phyloP scores from a whole-genome alignment of 2,329 filamentous ascomycete species.

The Plenodomus tracheiphilus region DNA sequence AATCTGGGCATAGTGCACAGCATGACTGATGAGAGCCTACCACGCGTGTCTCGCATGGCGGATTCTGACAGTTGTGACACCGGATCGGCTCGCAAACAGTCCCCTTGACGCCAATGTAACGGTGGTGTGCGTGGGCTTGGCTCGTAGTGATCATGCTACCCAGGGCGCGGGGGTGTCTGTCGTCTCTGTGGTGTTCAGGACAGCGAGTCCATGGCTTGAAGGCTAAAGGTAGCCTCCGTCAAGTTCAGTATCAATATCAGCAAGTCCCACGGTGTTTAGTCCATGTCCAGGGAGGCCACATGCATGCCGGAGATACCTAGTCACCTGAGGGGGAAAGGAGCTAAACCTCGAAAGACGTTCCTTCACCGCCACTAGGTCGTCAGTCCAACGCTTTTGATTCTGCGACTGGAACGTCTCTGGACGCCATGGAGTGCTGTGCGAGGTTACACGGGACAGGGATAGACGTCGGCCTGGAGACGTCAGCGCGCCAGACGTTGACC shows the following conservation, averaged over 20 bases:
- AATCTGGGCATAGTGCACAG: slow-evolving; percentile 19
- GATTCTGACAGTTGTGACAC: slow-evolving; percentile 38
- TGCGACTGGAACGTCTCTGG: slow-evolving; percentile 25
- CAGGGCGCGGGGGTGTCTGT: too few species aligned
- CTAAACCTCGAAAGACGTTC: slow-evolving; percentile 19
- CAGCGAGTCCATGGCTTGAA: neutral
- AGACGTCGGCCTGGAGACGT: slow-evolving; percentile 21
- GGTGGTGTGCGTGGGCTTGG: neutral
- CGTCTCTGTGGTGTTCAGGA: too few species aligned
- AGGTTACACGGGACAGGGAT: slow-evolving; percentile 27
- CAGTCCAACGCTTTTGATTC: slow-evolving; percentile 8
- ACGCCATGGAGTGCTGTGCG: slow-evolving; percentile 24
- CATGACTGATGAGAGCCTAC: slow-evolving; percentile 22
- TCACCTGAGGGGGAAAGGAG: slow-evolving; percentile 21
- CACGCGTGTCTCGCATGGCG: slow-evolving; percentile 36
- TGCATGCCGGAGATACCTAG: slow-evolving; percentile 14
- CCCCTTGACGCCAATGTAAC: slow-evolving; percentile 19
- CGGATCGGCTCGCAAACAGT: slow-evolving; percentile 31
- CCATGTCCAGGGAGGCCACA: slow-evolving; percentile 16
- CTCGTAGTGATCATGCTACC: slow-evolving; percentile 2
- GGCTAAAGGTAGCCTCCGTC: too few species aligned
- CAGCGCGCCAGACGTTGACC: slow-evolving; percentile 18
- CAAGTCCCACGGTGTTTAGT: slow-evolving; percentile 4
- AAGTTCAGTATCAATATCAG: too few species aligned
- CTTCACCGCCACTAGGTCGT: slow-evolving; percentile 25